phyloP scores from a whole-genome alignment of 1,139 yeast species.

The Suhomyces atakaporum region DNA sequence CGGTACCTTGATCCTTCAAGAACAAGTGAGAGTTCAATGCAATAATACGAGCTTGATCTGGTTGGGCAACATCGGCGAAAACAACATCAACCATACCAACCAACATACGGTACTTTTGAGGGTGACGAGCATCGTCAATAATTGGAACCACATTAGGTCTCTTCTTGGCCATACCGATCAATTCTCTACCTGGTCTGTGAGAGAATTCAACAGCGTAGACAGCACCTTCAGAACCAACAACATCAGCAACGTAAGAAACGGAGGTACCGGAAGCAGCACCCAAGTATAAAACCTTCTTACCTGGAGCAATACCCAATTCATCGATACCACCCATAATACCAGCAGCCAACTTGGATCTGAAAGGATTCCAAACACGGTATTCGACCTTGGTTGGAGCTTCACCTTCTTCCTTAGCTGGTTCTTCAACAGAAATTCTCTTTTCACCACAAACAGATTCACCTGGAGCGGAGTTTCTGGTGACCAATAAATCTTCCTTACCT shows the following conservation, averaged over 20 bases:
- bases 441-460: constrained; percentile 99
- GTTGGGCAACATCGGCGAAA: constrained; percentile 99
- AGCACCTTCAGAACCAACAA: constrained; percentile 98
- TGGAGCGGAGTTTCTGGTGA: constrained; percentile 95
- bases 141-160: constrained; percentile 98
- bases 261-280: constrained; percentile 99
- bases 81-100: constrained; percentile 98
- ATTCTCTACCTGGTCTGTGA: constrained; percentile 99
- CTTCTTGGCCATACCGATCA: constrained; percentile 99
- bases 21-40: constrained; percentile 97
- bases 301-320: constrained; percentile 96
- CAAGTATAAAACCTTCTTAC: constrained; percentile 93
- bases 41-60: constrained; percentile 99
- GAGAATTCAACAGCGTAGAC: constrained; percentile 99
- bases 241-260: constrained; percentile 96
- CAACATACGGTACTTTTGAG: constrained; percentile 98
- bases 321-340: constrained; percentile 99
- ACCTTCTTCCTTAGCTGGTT: constrained; percentile 83
- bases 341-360: constrained; percentile 99
- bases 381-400: constrained; percentile 92
- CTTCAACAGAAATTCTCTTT: constrained; percentile 92
- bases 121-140: constrained; percentile 99
- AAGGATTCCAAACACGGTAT: constrained; percentile 99
- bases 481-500: constrained; percentile 98
- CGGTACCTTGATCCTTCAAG: constrained; percentile 98